Evolutionary conservation across 768 basidiomycete genomes (phyloP).

Genomic region (Podaxis pistillaris): DNA sequence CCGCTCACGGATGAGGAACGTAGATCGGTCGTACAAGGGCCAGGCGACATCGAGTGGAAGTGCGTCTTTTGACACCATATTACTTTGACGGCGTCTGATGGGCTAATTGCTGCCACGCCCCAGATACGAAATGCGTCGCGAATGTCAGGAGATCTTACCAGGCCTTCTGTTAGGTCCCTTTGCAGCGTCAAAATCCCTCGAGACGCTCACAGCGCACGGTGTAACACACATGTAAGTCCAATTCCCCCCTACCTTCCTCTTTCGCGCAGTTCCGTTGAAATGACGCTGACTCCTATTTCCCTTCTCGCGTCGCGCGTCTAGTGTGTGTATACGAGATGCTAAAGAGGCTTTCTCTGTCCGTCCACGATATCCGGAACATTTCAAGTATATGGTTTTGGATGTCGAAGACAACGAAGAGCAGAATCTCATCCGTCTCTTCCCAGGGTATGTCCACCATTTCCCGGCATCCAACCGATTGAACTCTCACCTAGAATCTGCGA

Average conservation of each 20-base stretch:
- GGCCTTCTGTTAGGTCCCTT: constrained; percentile 84
- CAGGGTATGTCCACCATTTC: constrained; percentile 48
- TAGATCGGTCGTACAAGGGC: constrained; percentile 69
- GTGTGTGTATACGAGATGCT: constrained; percentile 85
- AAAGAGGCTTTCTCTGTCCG: constrained; percentile 90
- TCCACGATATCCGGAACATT: constrained; percentile 79
- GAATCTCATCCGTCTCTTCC: constrained; percentile 89
- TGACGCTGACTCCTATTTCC: background rate
- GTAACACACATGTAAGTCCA: constrained; percentile 77
- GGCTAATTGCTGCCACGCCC: background rate
- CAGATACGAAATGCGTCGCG: constrained; percentile 94
- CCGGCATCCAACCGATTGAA: background rate
- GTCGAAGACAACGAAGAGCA: constrained; percentile 94
- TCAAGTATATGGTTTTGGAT: constrained; percentile 77
- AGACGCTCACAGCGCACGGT: constrained; percentile 58
- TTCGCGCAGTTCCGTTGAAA: constrained; percentile 3
- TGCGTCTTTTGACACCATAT: constrained; percentile 27
- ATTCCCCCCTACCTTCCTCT: constrained; percentile 18
- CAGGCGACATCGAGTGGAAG: constrained; percentile 85
- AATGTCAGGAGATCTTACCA: constrained; percentile 89
- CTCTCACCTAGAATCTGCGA: background rate
- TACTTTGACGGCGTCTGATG: background rate
- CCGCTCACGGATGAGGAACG: constrained; percentile 41
- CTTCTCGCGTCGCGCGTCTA: constrained; percentile 26
- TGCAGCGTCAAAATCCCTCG: constrained; percentile 80